Base-by-base conservation (phyloP, 495 filamentous ascomycete species). In the Hypoxylon cercidicola region DNA sequence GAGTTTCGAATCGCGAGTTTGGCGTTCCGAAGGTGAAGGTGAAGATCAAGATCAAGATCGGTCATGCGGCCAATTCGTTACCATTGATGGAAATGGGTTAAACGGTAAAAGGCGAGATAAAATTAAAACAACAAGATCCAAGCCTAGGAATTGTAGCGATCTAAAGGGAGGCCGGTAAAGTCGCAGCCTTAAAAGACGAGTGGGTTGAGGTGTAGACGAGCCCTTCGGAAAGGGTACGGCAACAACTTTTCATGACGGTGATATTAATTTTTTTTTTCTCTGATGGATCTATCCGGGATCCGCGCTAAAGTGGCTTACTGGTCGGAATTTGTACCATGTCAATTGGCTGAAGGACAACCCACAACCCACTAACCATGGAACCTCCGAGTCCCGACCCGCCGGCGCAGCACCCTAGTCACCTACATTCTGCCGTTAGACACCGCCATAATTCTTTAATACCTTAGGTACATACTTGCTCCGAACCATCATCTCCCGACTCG, bases 371-470 rank as follows among this genome's bases (percentile, higher is more conserved):
- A 21, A 23, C 10, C 6, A 8, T n/a, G n/a, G n/a, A n/a, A 8
- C 4, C 3, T n/a, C 19, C 6, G 19, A 16, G 20, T 46, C 11
- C 3, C 34, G 39, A 41, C 15, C 13, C 7, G 25, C 25, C 25
- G 25, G 25, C 25, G 25, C 25, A 28, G 25, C 25, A 41, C 13
- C 39, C 12, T 41, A 3, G 12, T 4, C 15, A 12, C 39, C 16
- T 41, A 48, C 20, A 13, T 56, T 46, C 53, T 70, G 66, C 66
- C 66, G 4, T 13, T 15, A 3, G 21, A 51, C 43, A 62, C 66
- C 66, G 66, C 66, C 62, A 62, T 62, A 70, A 66, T 70, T 70
- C 7, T 63, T 54, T 19, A 37, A 32, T 32, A 10, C n/a, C n/a
- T n/a, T n/a, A n/a, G n/a, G n/a, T n/a, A n/a, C n/a, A n/a, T n/a